Base-by-base conservation (phyloP, 805 yeast genomes). In the Suhomyces xylopsoci region DNA sequence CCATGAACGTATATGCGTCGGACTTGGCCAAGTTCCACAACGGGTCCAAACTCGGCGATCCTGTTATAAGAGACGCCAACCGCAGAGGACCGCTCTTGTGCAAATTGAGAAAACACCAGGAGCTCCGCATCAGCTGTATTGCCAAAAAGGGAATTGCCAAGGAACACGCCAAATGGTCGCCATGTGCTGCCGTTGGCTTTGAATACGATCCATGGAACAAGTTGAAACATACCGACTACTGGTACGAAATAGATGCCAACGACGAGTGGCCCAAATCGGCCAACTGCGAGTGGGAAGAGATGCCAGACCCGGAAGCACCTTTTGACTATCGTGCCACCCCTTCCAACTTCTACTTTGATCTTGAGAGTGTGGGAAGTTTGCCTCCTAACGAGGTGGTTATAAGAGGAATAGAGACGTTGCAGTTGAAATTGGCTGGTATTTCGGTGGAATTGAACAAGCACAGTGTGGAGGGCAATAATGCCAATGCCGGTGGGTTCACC, bases 161-260 rank as follows among this genome's bases (percentile, higher is more conserved):
- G 68, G 99, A 94, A 68, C 99, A 94, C 67, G 97, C 99, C 48
- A 94, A 94, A 66, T 94, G 99, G 99, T 86, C 94, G 6, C 97
- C 99, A 10, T 88, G 96, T 59, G 81, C 97, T 0, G 98, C 98
- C 20, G 82, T 93, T 51, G 97, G 96, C 17, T 93, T 93, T 63
- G 99, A 93, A 70, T 93, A 93, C 66, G 99, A 93, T 65, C 99
- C 99, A n/a, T 93, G 97, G 96, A 94, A 94, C 73, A 94, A 93
- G 72, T 79, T 94, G 63, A 87, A 88, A 66, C 99, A 94, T 68
- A 94, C 99, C 0, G 97, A 91, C 62, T 89, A 82, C 66, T 94
- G 99, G 99, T 90, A 87, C 68, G 99, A 94, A 72, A 93, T 85
- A 56, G 88, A 84, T 65, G 87, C 89, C 32, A 90, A 83, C 40